Evolutionary conservation across 352 stramenopile genomes (phyloP).

Genomic region (Globisporangium nodosum): DNA sequence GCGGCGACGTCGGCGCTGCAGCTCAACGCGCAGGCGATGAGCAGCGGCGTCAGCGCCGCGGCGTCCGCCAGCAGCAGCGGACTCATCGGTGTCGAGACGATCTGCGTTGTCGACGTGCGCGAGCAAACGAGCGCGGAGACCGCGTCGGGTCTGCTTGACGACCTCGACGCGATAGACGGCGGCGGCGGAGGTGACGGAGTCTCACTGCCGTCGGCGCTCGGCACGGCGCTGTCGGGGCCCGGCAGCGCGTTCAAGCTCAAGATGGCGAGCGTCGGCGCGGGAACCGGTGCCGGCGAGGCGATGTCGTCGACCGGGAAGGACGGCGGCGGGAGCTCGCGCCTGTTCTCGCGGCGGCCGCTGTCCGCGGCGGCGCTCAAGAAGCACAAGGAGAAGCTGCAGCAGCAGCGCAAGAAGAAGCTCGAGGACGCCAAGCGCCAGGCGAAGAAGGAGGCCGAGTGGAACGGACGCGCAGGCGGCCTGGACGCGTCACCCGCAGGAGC

Average conservation of each 20-base stretch:
- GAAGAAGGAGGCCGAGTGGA: constrained; percentile 75
- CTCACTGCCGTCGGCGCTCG: neutral
- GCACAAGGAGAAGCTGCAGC: constrained; percentile 58
- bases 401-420: constrained; percentile 57
- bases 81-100: constrained; percentile 88
- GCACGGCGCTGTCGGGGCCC: constrained; percentile 18
- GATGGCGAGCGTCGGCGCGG: constrained; percentile 24
- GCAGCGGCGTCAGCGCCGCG: constrained; percentile 14
- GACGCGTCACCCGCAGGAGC: constrained; percentile 29
- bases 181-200: neutral
- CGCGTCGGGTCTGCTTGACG: constrained; percentile 3
- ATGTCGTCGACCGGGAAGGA: constrained; percentile 36
- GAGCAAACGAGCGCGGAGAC: constrained; percentile 49
- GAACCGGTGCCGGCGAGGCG: constrained; percentile 14
- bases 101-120: constrained; percentile 93
- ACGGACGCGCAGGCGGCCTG: constrained; percentile 62
- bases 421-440: constrained; percentile 50
- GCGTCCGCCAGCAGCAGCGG: constrained; percentile 14
- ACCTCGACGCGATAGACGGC: neutral
- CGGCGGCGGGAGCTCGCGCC: constrained; percentile 33
- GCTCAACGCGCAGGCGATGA: constrained; percentile 45
- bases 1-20: constrained; percentile 23
- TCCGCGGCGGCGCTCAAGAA: constrained; percentile 66
- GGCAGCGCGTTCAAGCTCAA: constrained; percentile 58
- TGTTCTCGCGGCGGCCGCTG: constrained; percentile 59